Conservation (phyloP, 345 rosid species). For the Mallotus nudiflorus region DNA sequence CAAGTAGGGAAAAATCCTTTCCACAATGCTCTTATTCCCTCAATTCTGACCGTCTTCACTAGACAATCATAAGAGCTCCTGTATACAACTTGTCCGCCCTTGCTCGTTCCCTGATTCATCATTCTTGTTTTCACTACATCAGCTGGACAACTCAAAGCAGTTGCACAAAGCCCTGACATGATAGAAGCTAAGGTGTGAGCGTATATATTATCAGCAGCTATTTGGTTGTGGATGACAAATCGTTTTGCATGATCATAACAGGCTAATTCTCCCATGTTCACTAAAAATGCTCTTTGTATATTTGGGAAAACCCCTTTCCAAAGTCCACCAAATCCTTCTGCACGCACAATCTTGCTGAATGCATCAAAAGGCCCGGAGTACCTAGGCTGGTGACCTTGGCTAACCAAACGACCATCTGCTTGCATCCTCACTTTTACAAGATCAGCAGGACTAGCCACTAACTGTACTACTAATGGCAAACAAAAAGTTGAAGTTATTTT, state of each 20-base stretch:
- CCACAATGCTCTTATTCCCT: slow-evolving; percentile 78
- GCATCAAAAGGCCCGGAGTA: slow-evolving; percentile 70
- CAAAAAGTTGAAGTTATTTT: slow-evolving; percentile 4
- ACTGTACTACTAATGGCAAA: slow-evolving; percentile 52
- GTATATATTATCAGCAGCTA: slow-evolving; percentile 60
- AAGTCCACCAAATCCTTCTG: slow-evolving; percentile 63
- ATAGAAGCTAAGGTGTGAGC: slow-evolving; percentile 78
- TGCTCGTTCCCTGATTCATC: slow-evolving; percentile 58
- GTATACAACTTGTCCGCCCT: slow-evolving; percentile 42
- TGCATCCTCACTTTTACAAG: slow-evolving; percentile 93
- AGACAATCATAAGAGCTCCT: slow-evolving; percentile 72
- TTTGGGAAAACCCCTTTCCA: slow-evolving; percentile 92
- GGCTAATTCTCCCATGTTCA: slow-evolving; percentile 90
- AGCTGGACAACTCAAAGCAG: slow-evolving; percentile 82
- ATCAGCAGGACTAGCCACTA: slow-evolving; percentile 93
- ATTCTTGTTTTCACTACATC: slow-evolving; percentile 93
- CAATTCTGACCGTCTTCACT: slow-evolving; percentile 70
- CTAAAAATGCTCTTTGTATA: slow-evolving; percentile 82
- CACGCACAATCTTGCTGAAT: slow-evolving; percentile 45
- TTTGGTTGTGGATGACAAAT: slow-evolving; percentile 50
- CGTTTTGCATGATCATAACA: slow-evolving; percentile 89
- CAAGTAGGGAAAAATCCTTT: slow-evolving; percentile 89
- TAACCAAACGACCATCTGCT: slow-evolving; percentile 58
- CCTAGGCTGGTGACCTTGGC: slow-evolving; percentile 65
- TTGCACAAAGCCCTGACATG: slow-evolving; percentile 78